Evolutionary conservation across 768 basidiomycete genomes (phyloP), one percentile per base, ranked within the genome.

Genomic region (Nevesoporus exiguus): DNA sequence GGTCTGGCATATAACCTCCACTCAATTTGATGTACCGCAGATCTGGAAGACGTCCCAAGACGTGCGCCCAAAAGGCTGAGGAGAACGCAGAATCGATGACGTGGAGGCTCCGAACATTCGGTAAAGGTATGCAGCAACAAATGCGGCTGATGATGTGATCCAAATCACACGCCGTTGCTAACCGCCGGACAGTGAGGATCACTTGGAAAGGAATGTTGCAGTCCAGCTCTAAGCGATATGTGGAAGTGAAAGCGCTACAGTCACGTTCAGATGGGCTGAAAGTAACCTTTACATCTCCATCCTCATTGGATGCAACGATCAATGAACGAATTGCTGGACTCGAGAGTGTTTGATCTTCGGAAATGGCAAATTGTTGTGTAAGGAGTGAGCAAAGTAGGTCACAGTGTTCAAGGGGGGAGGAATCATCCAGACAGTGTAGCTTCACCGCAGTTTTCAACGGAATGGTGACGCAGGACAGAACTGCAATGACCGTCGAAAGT

Each of bases 141-240:
- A 36, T 17, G 5, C 25, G 33, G 33, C 22, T 21, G 5, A 47
- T 11, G 17, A 47, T 10, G 33, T 2, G 8, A 21, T 14, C 19
- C 17, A 2, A 13, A 3, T 33, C 14, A 29, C 30, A 61, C 57
- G 25, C 72, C 71, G 14, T 76, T n/a, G 9, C 34, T 33, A 24
- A 4, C n/a, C 3, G 8, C 15, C 3, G 1, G 8, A 47, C 19
- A 15, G 1, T 0, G 25, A 47, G 2, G 9, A 6, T 3, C 24
- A 47, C 6, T 15, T 25, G 7, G 34, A 47, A 21, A n/a, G 34
- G 34, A 17, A 47, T 19, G 34, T 34, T 36, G 5, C 7, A 27
- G 25, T 9, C 47, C 47, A 48, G 2, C 17, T n/a, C 25, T n/a
- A 3, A 7, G 19, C n/a, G n/a, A n/a, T n/a, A n/a, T n/a, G n/a